Conservation (phyloP, 495 filamentous ascomycete species). For the Rhizodiscina lignyota region DNA sequence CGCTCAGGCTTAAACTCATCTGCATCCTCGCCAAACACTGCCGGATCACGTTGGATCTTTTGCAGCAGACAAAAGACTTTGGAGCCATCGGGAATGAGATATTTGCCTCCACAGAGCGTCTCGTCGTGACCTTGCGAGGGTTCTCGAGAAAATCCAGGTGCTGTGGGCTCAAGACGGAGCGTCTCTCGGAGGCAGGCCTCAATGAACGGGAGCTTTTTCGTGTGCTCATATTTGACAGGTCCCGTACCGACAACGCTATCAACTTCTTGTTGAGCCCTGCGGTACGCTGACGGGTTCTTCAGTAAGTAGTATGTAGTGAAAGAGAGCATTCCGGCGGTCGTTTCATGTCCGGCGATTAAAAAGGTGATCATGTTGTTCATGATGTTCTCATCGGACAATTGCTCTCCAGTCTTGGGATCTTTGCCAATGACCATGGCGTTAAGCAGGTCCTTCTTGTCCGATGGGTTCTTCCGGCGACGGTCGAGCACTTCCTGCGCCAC, state of each 20-base stretch:
- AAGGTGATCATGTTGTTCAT: constrained; percentile 19
- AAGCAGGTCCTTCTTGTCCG: constrained; percentile 50
- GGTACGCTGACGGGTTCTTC: constrained; percentile 40
- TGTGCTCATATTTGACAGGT: constrained; percentile 46
- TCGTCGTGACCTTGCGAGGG: constrained; percentile 27
- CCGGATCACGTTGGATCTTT: constrained; percentile 49
- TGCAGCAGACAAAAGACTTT: constrained; percentile 42
- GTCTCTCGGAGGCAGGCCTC: constrained; percentile 55
- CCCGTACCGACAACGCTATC: constrained; percentile 48
- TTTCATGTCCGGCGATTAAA: constrained; percentile 15
- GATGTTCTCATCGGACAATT: constrained; percentile 13
- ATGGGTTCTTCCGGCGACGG: constrained; percentile 36
- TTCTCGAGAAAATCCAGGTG: constrained; percentile 33
- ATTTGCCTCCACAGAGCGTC: constrained; percentile 45
- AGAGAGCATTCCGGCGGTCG: constrained; percentile 18
- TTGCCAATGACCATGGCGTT: constrained; percentile 51
- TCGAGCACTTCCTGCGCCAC: constrained; percentile 42
- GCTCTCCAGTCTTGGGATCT: constrained; percentile 17
- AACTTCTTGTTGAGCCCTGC: constrained; percentile 48
- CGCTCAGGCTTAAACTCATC: constrained; percentile 43
- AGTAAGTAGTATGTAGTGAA: constrained; percentile 40
- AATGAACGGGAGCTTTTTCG: constrained; percentile 49
- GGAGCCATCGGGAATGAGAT: constrained; percentile 42
- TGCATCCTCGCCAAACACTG: constrained; percentile 42
- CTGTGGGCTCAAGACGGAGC: constrained; percentile 47